phyloP scores from a whole-genome alignment of 169 alveolate species.

The Plasmodium billcollinsi region DNA sequence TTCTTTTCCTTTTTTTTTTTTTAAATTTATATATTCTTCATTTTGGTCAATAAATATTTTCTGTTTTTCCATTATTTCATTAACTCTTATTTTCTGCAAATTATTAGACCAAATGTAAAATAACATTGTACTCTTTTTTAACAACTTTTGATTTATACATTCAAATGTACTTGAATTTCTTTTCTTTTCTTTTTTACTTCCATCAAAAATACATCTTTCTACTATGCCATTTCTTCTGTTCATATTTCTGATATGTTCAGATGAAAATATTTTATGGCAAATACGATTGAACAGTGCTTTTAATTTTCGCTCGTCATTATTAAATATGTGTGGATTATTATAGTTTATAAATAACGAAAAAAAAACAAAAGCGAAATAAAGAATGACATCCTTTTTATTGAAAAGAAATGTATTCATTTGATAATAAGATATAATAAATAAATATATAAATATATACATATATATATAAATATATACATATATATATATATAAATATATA shows the following conservation, averaged over 20 bases:
- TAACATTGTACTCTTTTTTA: slow-evolving; percentile 54
- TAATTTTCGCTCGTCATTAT: neutral
- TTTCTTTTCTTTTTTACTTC: neutral
- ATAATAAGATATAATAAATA: neutral
- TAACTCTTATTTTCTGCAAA: slow-evolving; percentile 34
- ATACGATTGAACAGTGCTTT: slow-evolving; percentile 19
- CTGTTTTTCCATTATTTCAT: slow-evolving; percentile 40
- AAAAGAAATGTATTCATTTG: neutral
- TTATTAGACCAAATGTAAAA: slow-evolving; percentile 55
- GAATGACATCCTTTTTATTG: slow-evolving; percentile 23
- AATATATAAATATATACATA: neutral
- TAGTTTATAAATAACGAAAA: slow-evolving; percentile 18
- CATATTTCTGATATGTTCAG: slow-evolving; percentile 18
- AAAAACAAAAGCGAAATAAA: slow-evolving; percentile 9
- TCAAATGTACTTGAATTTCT: slow-evolving; percentile 44
- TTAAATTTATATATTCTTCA: slow-evolving; percentile 14
- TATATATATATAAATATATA: neutral
- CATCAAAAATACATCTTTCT: slow-evolving; percentile 17
- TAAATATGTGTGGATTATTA: neutral
- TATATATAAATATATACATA: neutral
- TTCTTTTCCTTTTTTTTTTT: slow-evolving; percentile 6
- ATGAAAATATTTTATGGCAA: slow-evolving; percentile 14
- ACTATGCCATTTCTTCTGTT: slow-evolving; percentile 9
- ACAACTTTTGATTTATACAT: slow-evolving; percentile 34
- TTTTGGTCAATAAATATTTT: slow-evolving; percentile 17